Percentiles rank a stretch among this genome's conserved stretches.
Conservation (phyloP, 2,329 filamentous ascomycete genomes). For the Pseudocercospora fijiensis region DNA sequence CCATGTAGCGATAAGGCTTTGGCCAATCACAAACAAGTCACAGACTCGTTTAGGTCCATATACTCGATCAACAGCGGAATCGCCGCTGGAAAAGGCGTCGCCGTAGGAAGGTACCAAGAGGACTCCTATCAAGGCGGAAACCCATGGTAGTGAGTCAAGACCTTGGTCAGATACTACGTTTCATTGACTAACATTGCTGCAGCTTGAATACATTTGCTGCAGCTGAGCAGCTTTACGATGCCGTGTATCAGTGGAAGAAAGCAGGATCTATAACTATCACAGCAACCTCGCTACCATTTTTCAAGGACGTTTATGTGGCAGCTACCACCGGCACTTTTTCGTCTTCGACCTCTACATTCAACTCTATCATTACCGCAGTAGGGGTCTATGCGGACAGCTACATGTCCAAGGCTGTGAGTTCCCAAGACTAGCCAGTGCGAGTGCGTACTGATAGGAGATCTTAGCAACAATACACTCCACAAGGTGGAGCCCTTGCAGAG, state of each 20-base stretch:
- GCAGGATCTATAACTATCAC: slow-evolving; percentile 65
- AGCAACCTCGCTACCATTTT: slow-evolving; percentile 66
- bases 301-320: slow-evolving; percentile 62
- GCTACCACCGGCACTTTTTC: slow-evolving; percentile 63
- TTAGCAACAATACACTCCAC: slow-evolving; percentile 48
- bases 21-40: slow-evolving; percentile 72
- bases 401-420: slow-evolving; percentile 38
- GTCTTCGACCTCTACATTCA: slow-evolving; percentile 42
- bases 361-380: slow-evolving; percentile 58
- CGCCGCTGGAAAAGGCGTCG: slow-evolving; percentile 56
- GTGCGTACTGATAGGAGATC: neutral
- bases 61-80: slow-evolving; percentile 70
- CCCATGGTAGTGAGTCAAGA: slow-evolving; percentile 57
- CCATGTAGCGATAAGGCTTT: slow-evolving; percentile 64
- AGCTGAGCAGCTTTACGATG: slow-evolving; percentile 77
- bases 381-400: slow-evolving; percentile 63
- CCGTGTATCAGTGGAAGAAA: slow-evolving; percentile 68
- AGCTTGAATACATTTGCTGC: slow-evolving; percentile 68
- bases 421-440: neutral
- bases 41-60: slow-evolving; percentile 70
- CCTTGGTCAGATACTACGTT: neutral
- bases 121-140: slow-evolving; percentile 76
- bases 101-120: slow-evolving; percentile 46
- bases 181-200: neutral
- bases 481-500: slow-evolving; percentile 65